These are phyloP conservation scores for Protomyces pachydermus DNA, from an alignment of 1,139 yeast genomes.

Conservation along the genomic window DNA sequence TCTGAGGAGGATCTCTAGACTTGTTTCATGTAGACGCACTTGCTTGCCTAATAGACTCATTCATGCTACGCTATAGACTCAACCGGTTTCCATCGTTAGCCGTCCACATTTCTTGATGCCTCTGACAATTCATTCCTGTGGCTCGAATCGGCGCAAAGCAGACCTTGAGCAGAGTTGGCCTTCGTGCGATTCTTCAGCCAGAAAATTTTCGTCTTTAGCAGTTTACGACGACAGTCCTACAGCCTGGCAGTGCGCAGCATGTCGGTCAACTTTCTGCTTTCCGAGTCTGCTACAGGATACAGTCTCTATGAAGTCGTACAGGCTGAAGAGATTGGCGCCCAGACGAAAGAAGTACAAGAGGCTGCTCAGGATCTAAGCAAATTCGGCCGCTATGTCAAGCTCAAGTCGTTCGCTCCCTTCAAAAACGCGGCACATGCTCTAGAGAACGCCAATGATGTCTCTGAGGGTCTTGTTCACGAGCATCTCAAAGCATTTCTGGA, in stretches of 20 bases:
- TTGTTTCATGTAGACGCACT: too few relatives aligned
- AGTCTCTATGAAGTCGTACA: constrained; percentile 83
- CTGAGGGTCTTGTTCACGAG: constrained; percentile 94
- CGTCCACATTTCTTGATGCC: too few relatives aligned
- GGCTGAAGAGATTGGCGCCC: constrained; percentile 90
- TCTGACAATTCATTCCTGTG: too few relatives aligned
- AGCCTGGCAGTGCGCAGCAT: neutral
- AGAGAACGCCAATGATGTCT: constrained; percentile 95
- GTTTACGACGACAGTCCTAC: too few relatives aligned
- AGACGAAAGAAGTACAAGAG: constrained; percentile 89
- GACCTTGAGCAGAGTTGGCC: too few relatives aligned
- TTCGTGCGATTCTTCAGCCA: too few relatives aligned
- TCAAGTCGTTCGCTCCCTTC: constrained; percentile 95
- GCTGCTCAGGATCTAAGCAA: constrained; percentile 80
- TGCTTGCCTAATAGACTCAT: too few relatives aligned
- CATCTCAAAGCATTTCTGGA: constrained; percentile 84
- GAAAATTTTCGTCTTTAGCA: too few relatives aligned
- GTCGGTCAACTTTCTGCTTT: constrained; percentile 48
- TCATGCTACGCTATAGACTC: too few relatives aligned
- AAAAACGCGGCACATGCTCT: constrained; percentile 93
- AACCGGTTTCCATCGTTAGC: too few relatives aligned
- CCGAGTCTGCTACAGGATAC: constrained; percentile 98
- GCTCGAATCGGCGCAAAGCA: too few relatives aligned
- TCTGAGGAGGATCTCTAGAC: constrained; percentile 65
- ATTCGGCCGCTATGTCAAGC: constrained; percentile 88